Evolutionary conservation across 225 moss, liverwort and hornwort genomes (phyloP).

Genomic region (Marchantia paleacea): DNA sequence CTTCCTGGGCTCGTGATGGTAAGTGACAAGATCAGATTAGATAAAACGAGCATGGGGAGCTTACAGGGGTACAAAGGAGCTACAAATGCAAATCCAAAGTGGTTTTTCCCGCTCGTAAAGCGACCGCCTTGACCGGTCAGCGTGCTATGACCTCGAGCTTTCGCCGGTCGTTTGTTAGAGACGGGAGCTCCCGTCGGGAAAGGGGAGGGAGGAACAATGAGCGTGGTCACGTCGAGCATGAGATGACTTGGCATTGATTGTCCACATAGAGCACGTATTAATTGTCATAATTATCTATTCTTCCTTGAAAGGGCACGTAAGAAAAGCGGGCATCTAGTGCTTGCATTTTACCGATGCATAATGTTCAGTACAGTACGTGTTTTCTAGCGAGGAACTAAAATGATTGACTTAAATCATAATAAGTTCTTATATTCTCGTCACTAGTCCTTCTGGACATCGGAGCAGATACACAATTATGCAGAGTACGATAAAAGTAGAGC

Average conservation of each 20-base stretch:
- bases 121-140: neutral
- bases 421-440: no score
- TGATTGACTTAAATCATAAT: neutral
- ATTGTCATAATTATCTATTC: neutral
- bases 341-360: neutral
- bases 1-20: no score
- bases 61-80: no score
- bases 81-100: no score
- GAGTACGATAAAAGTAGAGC: neutral
- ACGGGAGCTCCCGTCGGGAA: no score
- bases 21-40: no score
- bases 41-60: no score
- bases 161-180: no score
- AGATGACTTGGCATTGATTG: constrained; percentile 3
- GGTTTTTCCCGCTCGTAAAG: neutral
- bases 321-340: neutral
- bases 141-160: neutral
- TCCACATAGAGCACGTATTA: neutral
- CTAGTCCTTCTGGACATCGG: neutral
- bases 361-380: neutral
- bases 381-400: neutral
- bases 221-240: neutral
- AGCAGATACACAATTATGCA: neutral
- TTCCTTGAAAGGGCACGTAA: neutral
- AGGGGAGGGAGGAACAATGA: no score